phyloP scores from a whole-genome alignment of 768 basidiomycete genomes.

The Pisolithus orientalis region DNA sequence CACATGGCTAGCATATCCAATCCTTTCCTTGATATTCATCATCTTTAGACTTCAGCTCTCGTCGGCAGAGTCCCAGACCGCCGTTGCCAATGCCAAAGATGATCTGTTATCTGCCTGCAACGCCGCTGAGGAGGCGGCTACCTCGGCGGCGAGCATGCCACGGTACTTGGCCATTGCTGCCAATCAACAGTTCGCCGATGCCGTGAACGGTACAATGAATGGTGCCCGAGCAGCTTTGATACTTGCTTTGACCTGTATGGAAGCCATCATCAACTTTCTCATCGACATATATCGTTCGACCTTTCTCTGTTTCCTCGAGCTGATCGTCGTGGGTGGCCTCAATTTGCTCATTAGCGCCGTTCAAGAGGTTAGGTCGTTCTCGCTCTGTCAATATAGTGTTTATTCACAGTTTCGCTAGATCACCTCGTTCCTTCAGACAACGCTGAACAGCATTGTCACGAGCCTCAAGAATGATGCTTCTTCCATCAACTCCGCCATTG shows the following conservation, averaged over 20 bases:
- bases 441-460: conserved; percentile 55
- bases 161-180: conserved; percentile 82
- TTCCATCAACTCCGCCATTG: conserved; percentile 62
- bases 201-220: conserved; percentile 73
- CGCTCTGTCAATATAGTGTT: neutral
- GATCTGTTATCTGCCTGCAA: conserved; percentile 79
- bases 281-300: conserved; percentile 90
- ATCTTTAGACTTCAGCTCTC: conserved; percentile 78
- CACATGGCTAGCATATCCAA: conserved; percentile 87
- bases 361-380: conserved; percentile 54
- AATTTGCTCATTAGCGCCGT: conserved; percentile 77
- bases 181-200: conserved; percentile 71
- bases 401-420: conserved; percentile 41
- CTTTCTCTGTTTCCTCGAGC: conserved; percentile 88
- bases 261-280: conserved; percentile 85
- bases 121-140: conserved; percentile 80
- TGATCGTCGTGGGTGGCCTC: conserved; percentile 78
- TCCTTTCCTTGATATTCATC: conserved; percentile 83
- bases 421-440: conserved; percentile 56
- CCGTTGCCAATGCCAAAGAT: conserved; percentile 62
- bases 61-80: conserved; percentile 58
- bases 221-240: conserved; percentile 70
- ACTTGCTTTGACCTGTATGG: conserved; percentile 75
- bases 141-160: conserved; percentile 78
- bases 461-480: conserved; percentile 67